These are phyloP conservation scores for Penicillium samsonianum DNA, from an alignment of 495 filamentous ascomycete genomes.

Conservation along the genomic window DNA sequence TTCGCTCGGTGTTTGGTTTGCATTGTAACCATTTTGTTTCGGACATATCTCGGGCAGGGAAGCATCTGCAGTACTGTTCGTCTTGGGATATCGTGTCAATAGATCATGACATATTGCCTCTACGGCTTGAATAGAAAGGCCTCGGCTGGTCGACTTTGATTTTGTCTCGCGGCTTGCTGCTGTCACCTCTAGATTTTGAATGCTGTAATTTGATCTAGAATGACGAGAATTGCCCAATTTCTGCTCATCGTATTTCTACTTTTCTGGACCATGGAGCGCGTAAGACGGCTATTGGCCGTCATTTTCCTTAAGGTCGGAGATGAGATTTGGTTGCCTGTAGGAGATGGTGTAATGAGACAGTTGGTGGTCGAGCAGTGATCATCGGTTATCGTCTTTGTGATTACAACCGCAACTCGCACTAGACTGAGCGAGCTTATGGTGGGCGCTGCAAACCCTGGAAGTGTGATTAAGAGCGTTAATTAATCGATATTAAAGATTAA, in stretches of 20 bases:
- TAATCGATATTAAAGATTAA: too few relatives aligned
- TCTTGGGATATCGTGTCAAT: constrained; percentile 1
- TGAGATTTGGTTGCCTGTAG: too few relatives aligned
- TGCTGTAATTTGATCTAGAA: neutral
- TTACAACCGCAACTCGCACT: too few relatives aligned
- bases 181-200: neutral
- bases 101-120: constrained; percentile 11
- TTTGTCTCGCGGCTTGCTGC: neutral
- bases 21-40: constrained; percentile 3
- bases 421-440: too few relatives aligned
- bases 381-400: too few relatives aligned
- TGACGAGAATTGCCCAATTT: too few relatives aligned
- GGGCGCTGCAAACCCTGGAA: too few relatives aligned
- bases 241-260: neutral
- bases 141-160: neutral
- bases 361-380: too few relatives aligned
- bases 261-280: neutral
- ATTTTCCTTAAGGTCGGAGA: neutral
- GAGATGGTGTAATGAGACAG: too few relatives aligned
- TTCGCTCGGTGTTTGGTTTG: constrained; percentile 10
- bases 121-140: constrained; percentile 7
- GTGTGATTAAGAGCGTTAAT: too few relatives aligned
- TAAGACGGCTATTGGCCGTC: neutral
- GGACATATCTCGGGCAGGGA: neutral
- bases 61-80: neutral